Conservation (phyloP, 2,329 filamentous ascomycete species). For the Gremmenia infestans region DNA sequence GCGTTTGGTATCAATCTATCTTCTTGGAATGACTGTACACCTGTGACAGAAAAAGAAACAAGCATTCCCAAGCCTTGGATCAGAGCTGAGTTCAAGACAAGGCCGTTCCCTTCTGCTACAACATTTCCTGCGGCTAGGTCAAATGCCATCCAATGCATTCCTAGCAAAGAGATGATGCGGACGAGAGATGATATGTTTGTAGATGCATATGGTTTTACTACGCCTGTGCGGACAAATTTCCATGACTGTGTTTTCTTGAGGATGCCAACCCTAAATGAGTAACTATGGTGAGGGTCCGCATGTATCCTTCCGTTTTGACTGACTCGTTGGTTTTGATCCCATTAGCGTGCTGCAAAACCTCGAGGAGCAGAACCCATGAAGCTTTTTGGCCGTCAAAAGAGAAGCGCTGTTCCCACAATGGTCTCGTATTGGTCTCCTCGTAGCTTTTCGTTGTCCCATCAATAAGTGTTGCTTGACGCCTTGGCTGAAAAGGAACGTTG, state of each 20-base stretch:
- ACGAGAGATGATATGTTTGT: neutral
- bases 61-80: neutral
- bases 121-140: neutral
- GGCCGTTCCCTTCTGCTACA: neutral
- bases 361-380: neutral
- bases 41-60: neutral
- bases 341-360: neutral
- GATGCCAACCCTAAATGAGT: neutral
- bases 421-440: neutral
- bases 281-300: neutral
- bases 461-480: neutral
- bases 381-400: neutral
- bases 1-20: neutral
- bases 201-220: neutral
- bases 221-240: neutral
- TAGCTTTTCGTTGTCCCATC: neutral
- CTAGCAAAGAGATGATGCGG: neutral
- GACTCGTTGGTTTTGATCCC: neutral
- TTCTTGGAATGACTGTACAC: neutral
- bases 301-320: neutral
- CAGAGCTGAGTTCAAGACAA: neutral
- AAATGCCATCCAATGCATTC: neutral
- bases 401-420: neutral
- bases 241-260: neutral
- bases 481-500: neutral